Evolutionary conservation across 2,329 filamentous ascomycete genomes (phyloP).

Genomic region (Penicillium occitanis): DNA sequence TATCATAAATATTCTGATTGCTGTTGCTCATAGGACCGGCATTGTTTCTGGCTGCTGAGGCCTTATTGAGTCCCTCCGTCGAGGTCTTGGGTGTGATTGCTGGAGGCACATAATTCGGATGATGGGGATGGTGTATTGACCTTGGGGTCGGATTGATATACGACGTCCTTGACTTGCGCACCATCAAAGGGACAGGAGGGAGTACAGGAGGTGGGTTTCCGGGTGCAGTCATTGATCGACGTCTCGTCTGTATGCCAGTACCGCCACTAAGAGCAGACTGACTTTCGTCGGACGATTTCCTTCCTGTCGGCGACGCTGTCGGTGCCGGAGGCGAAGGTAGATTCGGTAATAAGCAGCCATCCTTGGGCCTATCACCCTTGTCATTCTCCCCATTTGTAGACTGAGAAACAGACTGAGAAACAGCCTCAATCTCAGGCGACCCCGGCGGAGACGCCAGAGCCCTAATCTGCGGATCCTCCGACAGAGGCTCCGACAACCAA

Average conservation of each 20-base stretch:
- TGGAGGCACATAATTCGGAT: slow-evolving; percentile 28
- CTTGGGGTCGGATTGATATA: slow-evolving; percentile 23
- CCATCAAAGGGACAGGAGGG: slow-evolving; percentile 27
- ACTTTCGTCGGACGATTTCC: background rate
- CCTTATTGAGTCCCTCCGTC: slow-evolving; percentile 13
- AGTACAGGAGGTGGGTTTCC: slow-evolving; percentile 40
- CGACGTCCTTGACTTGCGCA: slow-evolving; percentile 30
- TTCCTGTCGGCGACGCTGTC: background rate
- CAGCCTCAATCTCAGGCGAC: slow-evolving; percentile 13
- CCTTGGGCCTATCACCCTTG: background rate
- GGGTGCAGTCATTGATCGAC: slow-evolving; percentile 31
- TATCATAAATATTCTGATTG: background rate
- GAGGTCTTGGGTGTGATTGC: slow-evolving; percentile 20
- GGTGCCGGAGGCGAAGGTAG: slow-evolving; percentile 7
- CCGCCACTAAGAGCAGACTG: background rate
- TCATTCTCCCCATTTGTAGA: background rate
- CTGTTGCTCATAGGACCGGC: background rate
- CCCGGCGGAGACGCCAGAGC: slow-evolving; percentile 29
- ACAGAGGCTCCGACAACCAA: slow-evolving; percentile 34
- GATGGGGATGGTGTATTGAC: slow-evolving; percentile 31
- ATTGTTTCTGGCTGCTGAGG: background rate
- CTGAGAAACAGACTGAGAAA: background rate
- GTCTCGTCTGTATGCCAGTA: background rate
- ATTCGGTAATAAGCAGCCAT: background rate
- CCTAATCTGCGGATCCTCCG: slow-evolving; percentile 39